Evolutionary conservation across 441 rosid species (phyloP).

Genomic region (Lepidium campestre): DNA sequence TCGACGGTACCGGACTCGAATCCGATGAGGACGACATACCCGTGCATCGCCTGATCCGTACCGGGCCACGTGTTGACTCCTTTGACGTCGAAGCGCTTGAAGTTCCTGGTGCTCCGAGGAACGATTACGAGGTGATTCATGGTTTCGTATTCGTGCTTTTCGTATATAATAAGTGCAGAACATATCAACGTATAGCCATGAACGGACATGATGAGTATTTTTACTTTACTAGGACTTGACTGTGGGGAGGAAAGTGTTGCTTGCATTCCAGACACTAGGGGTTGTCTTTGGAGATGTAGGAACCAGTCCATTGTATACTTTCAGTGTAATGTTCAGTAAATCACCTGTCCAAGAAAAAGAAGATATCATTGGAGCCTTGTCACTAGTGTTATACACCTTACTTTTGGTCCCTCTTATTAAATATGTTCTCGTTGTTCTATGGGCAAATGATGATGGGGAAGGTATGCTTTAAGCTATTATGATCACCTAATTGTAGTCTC

Average conservation of each 20-base stretch:
- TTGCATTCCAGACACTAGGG: slow-evolving; percentile 89
- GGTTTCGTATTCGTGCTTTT: background rate
- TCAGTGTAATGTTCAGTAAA: slow-evolving; percentile 87
- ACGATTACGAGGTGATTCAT: slow-evolving; percentile 63
- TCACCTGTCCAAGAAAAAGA: slow-evolving; percentile 72
- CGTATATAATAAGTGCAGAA: background rate
- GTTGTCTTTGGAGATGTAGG: slow-evolving; percentile 99
- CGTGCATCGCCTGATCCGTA: slow-evolving; percentile 79
- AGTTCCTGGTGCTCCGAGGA: slow-evolving; percentile 73
- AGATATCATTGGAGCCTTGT: slow-evolving; percentile 90
- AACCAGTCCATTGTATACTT: slow-evolving; percentile 91
- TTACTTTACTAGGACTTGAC: slow-evolving; percentile 51
- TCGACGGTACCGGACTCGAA: slow-evolving; percentile 39
- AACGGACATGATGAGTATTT: background rate
- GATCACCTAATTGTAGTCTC: background rate
- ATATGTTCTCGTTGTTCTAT: slow-evolving; percentile 88
- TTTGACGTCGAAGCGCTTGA: slow-evolving; percentile 97
- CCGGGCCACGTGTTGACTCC: slow-evolving; percentile 82
- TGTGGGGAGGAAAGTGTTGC: slow-evolving; percentile 63
- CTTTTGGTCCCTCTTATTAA: slow-evolving; percentile 81
- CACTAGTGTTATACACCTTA: slow-evolving; percentile 79
- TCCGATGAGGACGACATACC: slow-evolving; percentile 75
- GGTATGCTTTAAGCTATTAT: slow-evolving; percentile 36
- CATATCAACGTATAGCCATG: background rate
- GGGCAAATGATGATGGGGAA: slow-evolving; percentile 99